Conservation (phyloP, 768 basidiomycete species). For the Terana coerulea region DNA sequence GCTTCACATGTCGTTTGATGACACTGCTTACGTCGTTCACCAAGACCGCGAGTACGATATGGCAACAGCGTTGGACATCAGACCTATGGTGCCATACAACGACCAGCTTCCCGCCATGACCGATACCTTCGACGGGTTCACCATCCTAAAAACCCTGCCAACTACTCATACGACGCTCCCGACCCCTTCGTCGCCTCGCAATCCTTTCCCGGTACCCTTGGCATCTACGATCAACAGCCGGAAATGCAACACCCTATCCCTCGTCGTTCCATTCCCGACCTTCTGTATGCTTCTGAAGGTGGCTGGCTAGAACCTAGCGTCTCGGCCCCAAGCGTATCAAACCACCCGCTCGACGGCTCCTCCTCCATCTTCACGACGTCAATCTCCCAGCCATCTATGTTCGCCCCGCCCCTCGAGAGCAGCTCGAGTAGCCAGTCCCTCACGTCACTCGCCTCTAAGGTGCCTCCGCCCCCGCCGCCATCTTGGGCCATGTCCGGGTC, state of each 20-base stretch:
- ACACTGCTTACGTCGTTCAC: constrained; percentile 12
- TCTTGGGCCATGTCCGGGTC: constrained; percentile 47
- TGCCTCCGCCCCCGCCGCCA: constrained; percentile 13
- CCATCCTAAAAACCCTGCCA: too few relatives aligned
- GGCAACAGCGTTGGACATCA: constrained; percentile 15
- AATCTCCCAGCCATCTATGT: constrained; percentile 1
- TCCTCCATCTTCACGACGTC: background rate
- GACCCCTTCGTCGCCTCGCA: too few relatives aligned
- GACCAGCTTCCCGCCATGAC: background rate
- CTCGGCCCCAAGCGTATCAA: too few relatives aligned
- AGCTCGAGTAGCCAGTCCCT: background rate
- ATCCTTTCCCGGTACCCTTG: too few relatives aligned
- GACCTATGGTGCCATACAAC: background rate
- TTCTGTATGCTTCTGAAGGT: too few relatives aligned
- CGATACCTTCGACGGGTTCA: background rate
- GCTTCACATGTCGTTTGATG: constrained; percentile 17
- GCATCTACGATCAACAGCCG: too few relatives aligned
- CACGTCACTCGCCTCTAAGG: background rate
- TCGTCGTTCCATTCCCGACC: too few relatives aligned
- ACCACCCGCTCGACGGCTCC: too few relatives aligned
- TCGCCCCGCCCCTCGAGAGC: background rate
- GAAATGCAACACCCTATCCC: too few relatives aligned
- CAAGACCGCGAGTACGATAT: constrained; percentile 14
- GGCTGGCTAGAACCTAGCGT: too few relatives aligned
- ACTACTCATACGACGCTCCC: too few relatives aligned